Evolutionary conservation across 164 flowering plant genomes (phyloP), one percentile per base, ranked within the genome.

Genomic region (Cinnamomum chago): DNA sequence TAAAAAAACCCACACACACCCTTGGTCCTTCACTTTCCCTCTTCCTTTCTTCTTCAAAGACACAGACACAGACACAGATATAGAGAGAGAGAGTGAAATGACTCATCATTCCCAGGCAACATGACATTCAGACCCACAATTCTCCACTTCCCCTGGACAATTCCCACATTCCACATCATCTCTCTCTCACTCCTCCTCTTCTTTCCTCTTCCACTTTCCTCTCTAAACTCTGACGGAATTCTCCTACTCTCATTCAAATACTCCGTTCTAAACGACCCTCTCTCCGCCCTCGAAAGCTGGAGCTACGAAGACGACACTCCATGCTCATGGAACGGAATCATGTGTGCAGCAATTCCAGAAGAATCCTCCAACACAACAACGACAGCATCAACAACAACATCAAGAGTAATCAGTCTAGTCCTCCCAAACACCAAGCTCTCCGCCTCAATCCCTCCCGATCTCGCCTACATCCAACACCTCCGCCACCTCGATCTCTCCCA

Each of bases 301-400:
- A 87, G 79, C 70, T 77, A 68, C 84, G 66, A 66, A 60, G 90
- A 88, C 69, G 81, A 76, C 7, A 87, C 90, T 3, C 99, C 99
- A 0, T 95, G 99, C 73, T 81, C 82, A 11, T 95, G 99, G 99
- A 79, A 64, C 5, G 99, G 99, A 3, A 87, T 95, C 52, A 18
- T 68, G 0, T 94, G 98, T 70, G 75, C 78, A 15, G 58, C 27
- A 3, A 79, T 83, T 3, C 65, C 52, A 47, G 62, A 30, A 30
- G 35, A 30, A 30, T 30, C 35, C 35, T 30, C 35, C 35, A 30
- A 30, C 5, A 0, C 35, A 30, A 4, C 35, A 30, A 30, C 2
- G 75, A 90, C 25, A 24, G 1, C 25, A n/a, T n/a, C 33, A 30
- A 4, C 35, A 30, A 3, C 1, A 76, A 89, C 65, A 83, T 86